These are phyloP conservation scores for Apiospora koreana DNA, from an alignment of 2,329 filamentous ascomycete genomes.

Conservation along the genomic window DNA sequence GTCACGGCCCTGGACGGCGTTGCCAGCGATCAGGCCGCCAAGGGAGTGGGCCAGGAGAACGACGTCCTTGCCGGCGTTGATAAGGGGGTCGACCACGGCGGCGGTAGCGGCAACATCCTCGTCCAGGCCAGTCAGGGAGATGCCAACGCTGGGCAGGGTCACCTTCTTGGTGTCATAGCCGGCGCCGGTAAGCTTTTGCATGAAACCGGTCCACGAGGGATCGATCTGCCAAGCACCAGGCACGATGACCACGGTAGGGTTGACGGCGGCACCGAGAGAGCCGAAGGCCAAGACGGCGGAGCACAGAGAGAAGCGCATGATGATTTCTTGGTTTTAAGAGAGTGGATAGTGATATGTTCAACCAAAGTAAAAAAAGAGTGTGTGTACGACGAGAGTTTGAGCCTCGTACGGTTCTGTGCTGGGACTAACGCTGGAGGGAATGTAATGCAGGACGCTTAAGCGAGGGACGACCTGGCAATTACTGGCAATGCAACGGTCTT, in stretches of 20 bases:
- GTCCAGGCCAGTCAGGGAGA: slow-evolving; percentile 8
- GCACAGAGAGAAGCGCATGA: not conserved
- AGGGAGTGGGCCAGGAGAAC: slow-evolving; percentile 13
- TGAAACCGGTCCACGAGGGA: slow-evolving; percentile 11
- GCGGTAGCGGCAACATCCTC: slow-evolving; percentile 8
- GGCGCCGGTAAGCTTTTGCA: not conserved
- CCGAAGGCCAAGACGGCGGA: not conserved
- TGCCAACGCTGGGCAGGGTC: slow-evolving; percentile 10
- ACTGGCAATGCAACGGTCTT: not conserved
- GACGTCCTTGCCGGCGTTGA: slow-evolving; percentile 11
- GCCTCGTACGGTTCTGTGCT: not conserved
- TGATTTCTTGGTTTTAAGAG: not conserved
- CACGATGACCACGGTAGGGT: slow-evolving; percentile 11
- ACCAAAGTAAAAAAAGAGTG: not conserved
- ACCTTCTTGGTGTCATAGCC: slow-evolving; percentile 12
- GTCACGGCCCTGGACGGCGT: slow-evolving; percentile 12
- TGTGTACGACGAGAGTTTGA: not conserved
- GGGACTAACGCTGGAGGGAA: not conserved
- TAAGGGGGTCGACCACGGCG: slow-evolving; percentile 10
- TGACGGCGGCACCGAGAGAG: not conserved
- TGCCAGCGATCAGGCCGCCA: slow-evolving; percentile 11
- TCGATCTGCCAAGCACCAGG: slow-evolving; percentile 13
- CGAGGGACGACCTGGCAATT: not conserved
- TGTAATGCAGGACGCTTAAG: not conserved
- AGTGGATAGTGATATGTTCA: too few species aligned